These are phyloP conservation scores for Piromyces finnis DNA, from an alignment of 192 early-diverging fungal genomes.

Conservation along the genomic window DNA sequence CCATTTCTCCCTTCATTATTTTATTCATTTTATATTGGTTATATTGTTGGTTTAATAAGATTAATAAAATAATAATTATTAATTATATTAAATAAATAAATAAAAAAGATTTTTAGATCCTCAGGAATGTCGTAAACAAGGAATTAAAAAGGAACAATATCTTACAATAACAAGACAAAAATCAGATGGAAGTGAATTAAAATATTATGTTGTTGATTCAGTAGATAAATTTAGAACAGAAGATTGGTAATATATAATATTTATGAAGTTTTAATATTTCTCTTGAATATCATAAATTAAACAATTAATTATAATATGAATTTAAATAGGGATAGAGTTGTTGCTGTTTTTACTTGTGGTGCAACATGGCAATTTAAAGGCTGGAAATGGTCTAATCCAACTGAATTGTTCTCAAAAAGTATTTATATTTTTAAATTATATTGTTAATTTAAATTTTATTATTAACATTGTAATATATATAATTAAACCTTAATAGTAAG, in stretches of 20 bases:
- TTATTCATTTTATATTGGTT: too few relatives aligned
- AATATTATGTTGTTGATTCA: slow-evolving; percentile 68
- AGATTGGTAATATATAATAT: slow-evolving; percentile 85
- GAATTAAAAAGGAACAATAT: slow-evolving; percentile 40
- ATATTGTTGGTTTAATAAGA: too few relatives aligned
- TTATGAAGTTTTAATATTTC: too few relatives aligned
- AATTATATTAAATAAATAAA: slow-evolving; percentile 2
- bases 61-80: neutral
- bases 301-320: too few relatives aligned
- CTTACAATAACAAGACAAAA: slow-evolving; percentile 10
- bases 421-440: neutral
- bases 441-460: too few relatives aligned
- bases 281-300: too few relatives aligned
- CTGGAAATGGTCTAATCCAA: slow-evolving; percentile 73
- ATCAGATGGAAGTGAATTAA: slow-evolving; percentile 17
- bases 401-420: slow-evolving; percentile 55
- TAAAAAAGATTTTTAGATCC: neutral
- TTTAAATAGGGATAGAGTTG: slow-evolving; percentile 18
- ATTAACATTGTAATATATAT: too few relatives aligned
- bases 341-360: slow-evolving; percentile 79
- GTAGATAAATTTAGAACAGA: slow-evolving; percentile 47
- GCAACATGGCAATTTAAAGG: slow-evolving; percentile 87
- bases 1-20: too few relatives aligned
- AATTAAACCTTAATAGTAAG: too few relatives aligned
- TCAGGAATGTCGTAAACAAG: slow-evolving; percentile 41